Percentiles rank a stretch among this genome's conserved stretches.
Conservation (phyloP, 1,284 basidiomycete species). For the Ganoderma lingzhi region DNA sequence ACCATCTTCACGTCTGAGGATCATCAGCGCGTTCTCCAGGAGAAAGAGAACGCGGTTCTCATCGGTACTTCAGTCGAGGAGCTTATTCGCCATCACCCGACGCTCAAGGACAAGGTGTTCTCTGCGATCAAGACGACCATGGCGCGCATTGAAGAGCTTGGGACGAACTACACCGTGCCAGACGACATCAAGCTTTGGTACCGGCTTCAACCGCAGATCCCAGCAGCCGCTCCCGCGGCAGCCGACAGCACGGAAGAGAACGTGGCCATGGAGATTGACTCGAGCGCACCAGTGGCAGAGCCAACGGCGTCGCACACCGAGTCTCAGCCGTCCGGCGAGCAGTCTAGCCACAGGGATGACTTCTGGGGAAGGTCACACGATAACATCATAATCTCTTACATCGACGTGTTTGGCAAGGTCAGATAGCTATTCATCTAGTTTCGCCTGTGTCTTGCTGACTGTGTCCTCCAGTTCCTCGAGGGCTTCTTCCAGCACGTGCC, state of each 20-base stretch:
- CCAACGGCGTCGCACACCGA: neutral
- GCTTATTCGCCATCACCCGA: conserved; percentile 95
- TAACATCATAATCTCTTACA: conserved; percentile 77
- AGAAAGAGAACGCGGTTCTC: conserved; percentile 92
- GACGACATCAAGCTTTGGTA: conserved; percentile 74
- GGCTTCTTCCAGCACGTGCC: conserved; percentile 92
- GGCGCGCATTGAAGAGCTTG: conserved; percentile 77
- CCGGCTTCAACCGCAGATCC: conserved; percentile 47
- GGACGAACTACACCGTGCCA: conserved; percentile 64
- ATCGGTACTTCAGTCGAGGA: conserved; percentile 95
- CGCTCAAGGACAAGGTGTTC: conserved; percentile 83
- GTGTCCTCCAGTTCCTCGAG: conserved; percentile 78
- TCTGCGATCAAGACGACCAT: conserved; percentile 78
- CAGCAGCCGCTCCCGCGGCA: conserved; percentile 41
- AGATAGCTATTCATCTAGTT: conserved; percentile 29
- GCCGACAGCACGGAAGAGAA: conserved; percentile 44
- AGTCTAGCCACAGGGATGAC: conserved; percentile 45
- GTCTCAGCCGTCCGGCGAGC: conserved; percentile 16
- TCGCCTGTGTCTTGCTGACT: conserved; percentile 15
- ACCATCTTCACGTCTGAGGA: conserved; percentile 87
- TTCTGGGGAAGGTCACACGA: conserved; percentile 63
- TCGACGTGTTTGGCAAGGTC: conserved; percentile 81
- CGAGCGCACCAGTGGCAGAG: conserved; percentile 1
- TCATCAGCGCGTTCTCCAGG: conserved; percentile 88
- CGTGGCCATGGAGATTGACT: conserved; percentile 57